A percentile compares a stretch with the other conserved stretches of the same genome.
Evolutionary conservation across 768 basidiomycete species (phyloP).

Genomic region (Imleria badia): DNA sequence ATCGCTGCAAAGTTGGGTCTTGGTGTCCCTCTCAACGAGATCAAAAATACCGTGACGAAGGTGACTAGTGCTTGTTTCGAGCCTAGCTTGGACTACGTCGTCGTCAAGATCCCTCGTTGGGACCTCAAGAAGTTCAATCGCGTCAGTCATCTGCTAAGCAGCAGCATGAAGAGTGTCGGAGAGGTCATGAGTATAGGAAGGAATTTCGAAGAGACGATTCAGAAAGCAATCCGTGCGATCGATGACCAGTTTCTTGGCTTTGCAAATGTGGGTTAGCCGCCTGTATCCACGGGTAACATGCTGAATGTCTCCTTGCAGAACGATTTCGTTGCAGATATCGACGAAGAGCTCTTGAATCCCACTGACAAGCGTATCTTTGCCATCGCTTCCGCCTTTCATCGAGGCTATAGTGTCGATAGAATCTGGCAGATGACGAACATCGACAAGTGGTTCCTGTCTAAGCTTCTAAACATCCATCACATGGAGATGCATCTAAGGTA

Average conservation of each 20-base stretch:
- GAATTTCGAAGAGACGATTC: constrained; percentile 98
- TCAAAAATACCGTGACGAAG: constrained; percentile 96
- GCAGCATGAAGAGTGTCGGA: constrained; percentile 98
- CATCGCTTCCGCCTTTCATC: constrained; percentile 90
- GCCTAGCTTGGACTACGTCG: constrained; percentile 94
- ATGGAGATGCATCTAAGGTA: constrained; percentile 80
- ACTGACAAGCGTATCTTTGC: constrained; percentile 98
- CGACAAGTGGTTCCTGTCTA: constrained; percentile 97
- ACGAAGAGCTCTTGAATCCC: constrained; percentile 90
- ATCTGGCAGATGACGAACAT: constrained; percentile 98
- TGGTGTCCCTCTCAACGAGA: constrained; percentile 95
- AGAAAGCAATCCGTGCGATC: constrained; percentile 96
- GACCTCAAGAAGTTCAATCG: constrained; percentile 97
- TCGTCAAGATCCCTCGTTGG: constrained; percentile 99
- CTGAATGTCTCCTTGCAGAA: constrained; percentile 49
- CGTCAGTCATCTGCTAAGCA: constrained; percentile 86
- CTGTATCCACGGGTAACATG: neutral
- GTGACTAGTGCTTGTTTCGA: constrained; percentile 98
- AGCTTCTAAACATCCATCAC: constrained; percentile 77
- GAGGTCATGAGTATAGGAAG: constrained; percentile 99
- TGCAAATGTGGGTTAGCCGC: constrained; percentile 56
- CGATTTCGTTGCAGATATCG: constrained; percentile 84
- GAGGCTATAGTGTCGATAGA: constrained; percentile 92
- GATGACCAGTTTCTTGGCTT: constrained; percentile 96
- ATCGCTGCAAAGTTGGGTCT: constrained; percentile 98